Percentiles rank a stretch among this genome's conserved stretches.
Evolutionary conservation across 2,329 filamentous ascomycete species (phyloP).

Genomic region (Trichophyton schoenleinii): DNA sequence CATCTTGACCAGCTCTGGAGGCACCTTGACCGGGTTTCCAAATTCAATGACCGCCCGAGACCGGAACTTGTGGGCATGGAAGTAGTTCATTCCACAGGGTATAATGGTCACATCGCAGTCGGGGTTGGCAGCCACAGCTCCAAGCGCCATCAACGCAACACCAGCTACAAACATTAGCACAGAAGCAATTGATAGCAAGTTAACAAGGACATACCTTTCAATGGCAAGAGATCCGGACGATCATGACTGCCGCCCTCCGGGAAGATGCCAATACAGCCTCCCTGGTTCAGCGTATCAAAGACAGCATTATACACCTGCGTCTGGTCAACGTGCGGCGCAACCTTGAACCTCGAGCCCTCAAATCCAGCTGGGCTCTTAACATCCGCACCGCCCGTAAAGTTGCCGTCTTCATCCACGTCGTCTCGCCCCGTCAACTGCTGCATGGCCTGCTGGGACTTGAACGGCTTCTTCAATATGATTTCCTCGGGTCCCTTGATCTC

Average conservation of each 20-base stretch:
- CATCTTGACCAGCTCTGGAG: slow-evolving; percentile 66
- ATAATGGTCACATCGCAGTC: slow-evolving; percentile 87
- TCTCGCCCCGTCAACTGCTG: slow-evolving; percentile 70
- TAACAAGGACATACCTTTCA: slow-evolving; percentile 49
- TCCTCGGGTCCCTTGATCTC: slow-evolving; percentile 71
- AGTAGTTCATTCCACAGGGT: slow-evolving; percentile 98
- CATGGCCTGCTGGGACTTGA: slow-evolving; percentile 63
- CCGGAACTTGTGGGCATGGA: slow-evolving; percentile 96
- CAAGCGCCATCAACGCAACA: slow-evolving; percentile 94
- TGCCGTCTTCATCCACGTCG: slow-evolving; percentile 55
- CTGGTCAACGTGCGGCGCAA: slow-evolving; percentile 88
- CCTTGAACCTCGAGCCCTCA: slow-evolving; percentile 68
- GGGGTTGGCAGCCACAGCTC: slow-evolving; percentile 71
- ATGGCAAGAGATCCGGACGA: slow-evolving; percentile 73
- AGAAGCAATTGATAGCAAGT: no score
- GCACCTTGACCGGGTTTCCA: slow-evolving; percentile 75
- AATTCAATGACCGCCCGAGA: slow-evolving; percentile 94
- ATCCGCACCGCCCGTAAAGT: slow-evolving; percentile 45
- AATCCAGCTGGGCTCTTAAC: slow-evolving; percentile 46
- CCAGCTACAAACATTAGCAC: slow-evolving; percentile 45
- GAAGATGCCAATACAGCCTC: slow-evolving; percentile 91
- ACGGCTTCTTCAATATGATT: slow-evolving; percentile 72
- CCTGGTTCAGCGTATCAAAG: slow-evolving; percentile 66
- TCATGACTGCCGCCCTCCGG: slow-evolving; percentile 95
- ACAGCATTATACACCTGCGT: slow-evolving; percentile 88